A percentile compares a stretch with the other conserved stretches of the same genome.
These are phyloP conservation scores for Andalucia godoyi DNA, from an alignment of 78 protist genomes.

Conservation along the genomic window DNA sequence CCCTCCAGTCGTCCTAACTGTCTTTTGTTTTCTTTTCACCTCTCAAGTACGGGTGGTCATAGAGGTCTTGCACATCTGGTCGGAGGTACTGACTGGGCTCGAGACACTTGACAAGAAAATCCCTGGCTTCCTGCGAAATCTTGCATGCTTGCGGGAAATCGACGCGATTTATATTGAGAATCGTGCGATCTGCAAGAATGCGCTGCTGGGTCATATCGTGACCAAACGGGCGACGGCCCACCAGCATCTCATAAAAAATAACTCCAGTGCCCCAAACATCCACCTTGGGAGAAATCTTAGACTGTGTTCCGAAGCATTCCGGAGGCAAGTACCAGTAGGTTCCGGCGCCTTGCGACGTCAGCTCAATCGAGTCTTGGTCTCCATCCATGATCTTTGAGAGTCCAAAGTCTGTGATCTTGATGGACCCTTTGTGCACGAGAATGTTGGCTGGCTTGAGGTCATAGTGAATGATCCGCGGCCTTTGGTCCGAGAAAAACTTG, in stretches of 20 bases:
- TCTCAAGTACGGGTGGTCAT: constrained; percentile 1
- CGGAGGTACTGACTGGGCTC: not conserved
- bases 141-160: not conserved
- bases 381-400: constrained; percentile 55
- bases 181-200: not conserved
- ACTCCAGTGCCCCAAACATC: constrained; percentile 86
- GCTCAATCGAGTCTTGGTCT: constrained; percentile 38
- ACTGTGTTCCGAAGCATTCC: constrained; percentile 55
- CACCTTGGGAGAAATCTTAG: constrained; percentile 59
- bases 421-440: no score
- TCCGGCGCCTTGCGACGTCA: constrained; percentile 87
- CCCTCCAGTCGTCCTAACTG: no score
- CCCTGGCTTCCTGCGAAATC: constrained; percentile 1
- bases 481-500: constrained; percentile 37
- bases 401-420: constrained; percentile 80
- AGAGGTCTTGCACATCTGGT: not conserved
- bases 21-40: no score
- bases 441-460: not conserved
- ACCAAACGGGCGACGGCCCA: constrained; percentile 72
- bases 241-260: constrained; percentile 64
- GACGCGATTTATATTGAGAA: not conserved
- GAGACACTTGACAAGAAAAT: not conserved
- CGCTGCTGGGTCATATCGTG: constrained; percentile 30
- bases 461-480: no score
- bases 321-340: constrained; percentile 91